Base-by-base conservation (phyloP, 805 yeast species). In the Saccharomycopsis schoenii region DNA sequence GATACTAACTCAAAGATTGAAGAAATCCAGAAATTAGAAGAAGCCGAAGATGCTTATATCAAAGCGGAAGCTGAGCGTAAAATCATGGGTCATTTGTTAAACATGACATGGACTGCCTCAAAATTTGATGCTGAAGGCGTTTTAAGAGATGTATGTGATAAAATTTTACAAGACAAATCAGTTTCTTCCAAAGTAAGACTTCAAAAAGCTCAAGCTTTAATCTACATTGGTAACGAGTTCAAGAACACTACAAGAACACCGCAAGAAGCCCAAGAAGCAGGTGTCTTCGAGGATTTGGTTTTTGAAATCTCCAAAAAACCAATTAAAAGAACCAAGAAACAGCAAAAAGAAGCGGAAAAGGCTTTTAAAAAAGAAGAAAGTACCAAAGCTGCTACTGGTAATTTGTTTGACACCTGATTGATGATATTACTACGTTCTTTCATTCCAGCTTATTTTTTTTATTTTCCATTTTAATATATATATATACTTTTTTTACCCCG, bases 101-200 rank as follows among this genome's bases (percentile, higher is more conserved):
- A 94, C 8, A 91, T 97, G 1, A 96, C 96, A 19, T 94, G 99
- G 99, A 88, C 89, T 24, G 89, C 96, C 47, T 89, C 97, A 21
- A 85, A 88, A 67, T 86, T 84, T 73, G 99, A 94, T 74, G 84
- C 92, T 59, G 85, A 86, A 62, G 79, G 86, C 36, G 85, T 88
- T n/a, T 70, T 88, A 58, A 82, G 94, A 57, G 92, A 86, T 39
- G 91, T 91, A 10, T 89, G 94, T 71, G 94, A 89, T 66, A 79
- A 78, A 62, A 88, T 92, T 5, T 76, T 92, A 55, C 76, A 81
- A 63, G 97, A 93, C 69, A 84, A 85, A 69, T 62, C 72, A 0
- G 80, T 88, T n/a, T 71, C 82, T 9, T 75, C 81, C 14, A 77
- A 81, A 63, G 86, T 84, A 68, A 83, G 96, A 65, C 67, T 82